Percentiles rank a stretch among this genome's conserved stretches.
phyloP scores from a whole-genome alignment of 164 flowering plant genomes.

The Vitis amurensis region DNA sequence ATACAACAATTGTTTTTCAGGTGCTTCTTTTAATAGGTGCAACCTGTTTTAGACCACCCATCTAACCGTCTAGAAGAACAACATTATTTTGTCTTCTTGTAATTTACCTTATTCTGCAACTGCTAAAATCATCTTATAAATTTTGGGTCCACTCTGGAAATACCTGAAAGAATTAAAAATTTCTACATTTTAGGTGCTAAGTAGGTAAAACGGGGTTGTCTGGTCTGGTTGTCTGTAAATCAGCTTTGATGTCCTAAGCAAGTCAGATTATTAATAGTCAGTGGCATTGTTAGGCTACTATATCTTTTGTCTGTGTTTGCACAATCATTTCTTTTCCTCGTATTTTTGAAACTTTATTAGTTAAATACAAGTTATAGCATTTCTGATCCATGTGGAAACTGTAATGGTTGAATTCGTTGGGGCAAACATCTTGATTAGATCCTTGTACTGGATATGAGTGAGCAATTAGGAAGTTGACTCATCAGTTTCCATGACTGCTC shows the following conservation, averaged over 20 bases:
- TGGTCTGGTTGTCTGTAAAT: no score
- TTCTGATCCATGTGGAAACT: neutral
- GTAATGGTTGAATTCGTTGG: neutral
- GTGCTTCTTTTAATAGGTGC: neutral
- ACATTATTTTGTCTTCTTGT: no score
- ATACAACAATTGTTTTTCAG: neutral
- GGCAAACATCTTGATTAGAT: neutral
- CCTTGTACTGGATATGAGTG: neutral
- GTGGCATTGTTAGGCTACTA: neutral
- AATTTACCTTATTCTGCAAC: no score
- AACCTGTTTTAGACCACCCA: neutral
- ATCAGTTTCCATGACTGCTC: conserved; percentile 22
- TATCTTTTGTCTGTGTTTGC: neutral
- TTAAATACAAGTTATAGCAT: neutral
- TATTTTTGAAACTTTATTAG: neutral
- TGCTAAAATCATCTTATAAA: no score
- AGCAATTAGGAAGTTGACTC: conserved; percentile 3
- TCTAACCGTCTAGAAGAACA: no score
- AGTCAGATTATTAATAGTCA: neutral
- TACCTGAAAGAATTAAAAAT: no score
- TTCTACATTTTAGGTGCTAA: no score
- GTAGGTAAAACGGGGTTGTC: no score
- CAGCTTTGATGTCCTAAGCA: no score
- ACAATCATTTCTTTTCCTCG: neutral
- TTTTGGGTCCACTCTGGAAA: no score